Percentiles rank a stretch among this genome's conserved stretches.
Conservation (phyloP, 1,284 basidiomycete species). For the Grifola frondosa region DNA sequence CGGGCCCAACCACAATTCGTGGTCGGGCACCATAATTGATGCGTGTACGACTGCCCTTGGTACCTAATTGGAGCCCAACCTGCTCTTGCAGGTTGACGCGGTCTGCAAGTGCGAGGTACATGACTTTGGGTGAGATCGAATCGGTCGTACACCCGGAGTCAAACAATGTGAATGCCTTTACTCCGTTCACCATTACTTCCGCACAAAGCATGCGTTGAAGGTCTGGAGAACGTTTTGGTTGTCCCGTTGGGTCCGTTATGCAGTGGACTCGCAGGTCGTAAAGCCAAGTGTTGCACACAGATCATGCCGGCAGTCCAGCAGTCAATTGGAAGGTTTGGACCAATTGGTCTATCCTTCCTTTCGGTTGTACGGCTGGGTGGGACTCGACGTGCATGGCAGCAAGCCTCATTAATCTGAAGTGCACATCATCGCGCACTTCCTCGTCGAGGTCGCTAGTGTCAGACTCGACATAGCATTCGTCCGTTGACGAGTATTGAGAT, state of each 20-base stretch:
- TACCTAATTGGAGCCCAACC: conserved; percentile 18
- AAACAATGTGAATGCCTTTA: conserved; percentile 1
- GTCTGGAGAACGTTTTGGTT: background rate
- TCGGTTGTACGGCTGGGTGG: no score
- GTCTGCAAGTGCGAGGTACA: conserved; percentile 4
- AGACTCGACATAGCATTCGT: no score
- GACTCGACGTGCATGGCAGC: no score
- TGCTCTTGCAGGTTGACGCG: conserved; percentile 9
- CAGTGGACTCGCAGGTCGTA: conserved; percentile 2
- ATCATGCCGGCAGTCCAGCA: no score
- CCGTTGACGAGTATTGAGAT: background rate
- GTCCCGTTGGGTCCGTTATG: background rate
- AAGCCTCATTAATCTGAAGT: no score
- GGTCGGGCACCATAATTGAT: conserved; percentile 21
- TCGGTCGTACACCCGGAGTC: conserved; percentile 10
- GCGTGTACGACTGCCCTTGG: conserved; percentile 24
- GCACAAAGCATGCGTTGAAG: conserved; percentile 3
- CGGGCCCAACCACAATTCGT: conserved; percentile 2
- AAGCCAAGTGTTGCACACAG: background rate
- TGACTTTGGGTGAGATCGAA: background rate
- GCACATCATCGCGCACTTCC: no score
- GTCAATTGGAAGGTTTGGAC: no score
- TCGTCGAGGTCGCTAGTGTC: no score
- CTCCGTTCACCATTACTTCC: conserved; percentile 7
- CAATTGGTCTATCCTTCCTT: no score